Base-by-base conservation (phyloP, 441 rosid genomes). In the Eutrema salsugineum region DNA sequence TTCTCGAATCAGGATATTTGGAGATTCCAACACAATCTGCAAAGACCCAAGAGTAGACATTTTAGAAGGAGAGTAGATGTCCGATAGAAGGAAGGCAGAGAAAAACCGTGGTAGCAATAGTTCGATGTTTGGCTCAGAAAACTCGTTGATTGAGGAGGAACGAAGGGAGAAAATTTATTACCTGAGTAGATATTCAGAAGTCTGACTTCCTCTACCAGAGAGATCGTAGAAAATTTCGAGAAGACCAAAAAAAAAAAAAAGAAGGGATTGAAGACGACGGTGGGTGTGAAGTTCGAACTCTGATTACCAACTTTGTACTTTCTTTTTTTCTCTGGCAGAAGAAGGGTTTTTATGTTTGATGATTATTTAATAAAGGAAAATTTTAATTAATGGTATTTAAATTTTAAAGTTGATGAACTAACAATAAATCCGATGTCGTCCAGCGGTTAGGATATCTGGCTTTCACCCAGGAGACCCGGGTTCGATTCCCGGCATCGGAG, bases 401-500 rank as follows among this genome's bases (percentile, higher is more conserved):
- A n/a, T n/a, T n/a, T n/a, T n/a, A n/a, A n/a, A n/a, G n/a, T n/a
- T n/a, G n/a, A n/a, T n/a, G n/a, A n/a, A n/a, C n/a, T n/a, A 22
- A 22, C 14, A 16, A 12, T 8, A 47, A 17, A 17, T 63, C 96
- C 86, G 75, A 64, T 86, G 88, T 86, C 86, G 90, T 87, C 90
- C 88, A 85, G 90, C 84, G 88, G 87, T 81, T 84, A 88, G 88
- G 91, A 88, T 88, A 70, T 77, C 84, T 83, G 86, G 87, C 87
- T 85, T 87, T 85, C 94, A 82, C 91, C 90, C 88, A 87, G 88
- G 88, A 70, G 88, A 88, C 87, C 89, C 86, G 87, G 88, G 88
- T 88, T 88, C 89, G 84, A 82, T 85, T 77, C 86, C 89, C 85
- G 87, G 91, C 87, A 84, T 50, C 72, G 88, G 89, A 83, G 71